These are phyloP conservation scores for Cyanodermella asteris DNA, from an alignment of 2,329 filamentous ascomycete genomes.

Conservation along the genomic window DNA sequence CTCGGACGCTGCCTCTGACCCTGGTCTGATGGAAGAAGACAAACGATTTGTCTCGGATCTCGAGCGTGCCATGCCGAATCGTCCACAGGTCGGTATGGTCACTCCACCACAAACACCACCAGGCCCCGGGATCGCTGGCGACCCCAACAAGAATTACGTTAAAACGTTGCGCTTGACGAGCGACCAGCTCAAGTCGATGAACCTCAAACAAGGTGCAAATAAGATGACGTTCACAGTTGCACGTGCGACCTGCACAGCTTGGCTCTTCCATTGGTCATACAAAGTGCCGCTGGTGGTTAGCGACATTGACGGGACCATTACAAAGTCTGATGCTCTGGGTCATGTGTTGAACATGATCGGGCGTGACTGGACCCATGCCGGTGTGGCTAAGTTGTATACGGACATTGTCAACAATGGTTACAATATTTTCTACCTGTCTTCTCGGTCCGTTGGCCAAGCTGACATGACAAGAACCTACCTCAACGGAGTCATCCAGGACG, in stretches of 20 bases:
- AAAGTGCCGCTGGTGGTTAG: conserved; percentile 91
- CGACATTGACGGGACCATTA: conserved; percentile 96
- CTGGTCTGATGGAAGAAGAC: too few species aligned
- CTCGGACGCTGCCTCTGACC: conserved; percentile 73
- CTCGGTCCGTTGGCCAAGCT: conserved; percentile 77
- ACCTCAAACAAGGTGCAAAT: conserved; percentile 70
- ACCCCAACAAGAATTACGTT: conserved; percentile 72
- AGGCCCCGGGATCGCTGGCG: conserved; percentile 25
- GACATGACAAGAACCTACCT: conserved; percentile 80
- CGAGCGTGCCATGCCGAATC: conserved; percentile 20
- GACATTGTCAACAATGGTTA: conserved; percentile 92
- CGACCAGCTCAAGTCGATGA: conserved; percentile 73
- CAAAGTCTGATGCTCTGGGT: conserved; percentile 84
- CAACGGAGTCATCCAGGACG: conserved; percentile 71
- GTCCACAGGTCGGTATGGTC: conserved; percentile 31
- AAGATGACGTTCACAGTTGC: conserved; percentile 94
- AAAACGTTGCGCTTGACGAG: conserved; percentile 91
- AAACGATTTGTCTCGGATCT: conserved; percentile 94
- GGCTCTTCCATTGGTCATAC: conserved; percentile 84
- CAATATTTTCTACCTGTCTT: conserved; percentile 96
- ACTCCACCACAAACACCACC: conserved; percentile 33
- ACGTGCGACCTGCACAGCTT: conserved; percentile 71
- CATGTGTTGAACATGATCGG: conserved; percentile 94
- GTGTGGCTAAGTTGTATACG: conserved; percentile 89
- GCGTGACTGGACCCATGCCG: conserved; percentile 91